Conservation (phyloP, 2,329 filamentous ascomycete species). For the Alternaria brassicicola region DNA sequence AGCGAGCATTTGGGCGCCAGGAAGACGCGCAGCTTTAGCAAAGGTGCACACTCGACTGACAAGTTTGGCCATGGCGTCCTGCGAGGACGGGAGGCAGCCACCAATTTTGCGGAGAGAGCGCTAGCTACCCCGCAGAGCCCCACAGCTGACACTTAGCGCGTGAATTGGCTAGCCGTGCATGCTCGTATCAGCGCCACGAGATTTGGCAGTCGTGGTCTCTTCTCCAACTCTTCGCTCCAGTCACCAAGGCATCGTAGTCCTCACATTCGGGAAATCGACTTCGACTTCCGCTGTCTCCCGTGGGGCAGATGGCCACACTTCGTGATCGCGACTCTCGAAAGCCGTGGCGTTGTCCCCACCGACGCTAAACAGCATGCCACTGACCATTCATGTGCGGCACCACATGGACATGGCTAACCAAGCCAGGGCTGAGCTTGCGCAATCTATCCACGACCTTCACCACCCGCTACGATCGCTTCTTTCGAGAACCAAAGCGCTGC, state of each 20-base stretch:
- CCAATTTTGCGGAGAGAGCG: constrained; percentile 1
- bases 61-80: not conserved
- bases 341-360: not conserved
- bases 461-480: not conserved
- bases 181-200: not conserved
- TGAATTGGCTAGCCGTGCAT: not conserved
- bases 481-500: not conserved
- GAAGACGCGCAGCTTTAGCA: not conserved
- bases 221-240: constrained; percentile 21
- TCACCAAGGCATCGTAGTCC: constrained; percentile 26
- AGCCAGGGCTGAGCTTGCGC: not conserved
- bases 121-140: constrained; percentile 12
- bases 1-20: not conserved
- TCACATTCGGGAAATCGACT: constrained; percentile 18
- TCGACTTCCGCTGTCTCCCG: constrained; percentile 23
- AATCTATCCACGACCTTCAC: not conserved
- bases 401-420: not conserved
- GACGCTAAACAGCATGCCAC: not conserved
- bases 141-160: constrained; percentile 5
- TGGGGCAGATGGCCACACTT: not conserved
- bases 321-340: not conserved
- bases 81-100: not conserved
- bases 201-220: not conserved
- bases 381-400: not conserved
- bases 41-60: not conserved